A percentile compares a stretch with the other conserved stretches of the same genome.
phyloP scores from a whole-genome alignment of 2,329 filamentous ascomycete species.

The Pseudogymnoascus sp. region DNA sequence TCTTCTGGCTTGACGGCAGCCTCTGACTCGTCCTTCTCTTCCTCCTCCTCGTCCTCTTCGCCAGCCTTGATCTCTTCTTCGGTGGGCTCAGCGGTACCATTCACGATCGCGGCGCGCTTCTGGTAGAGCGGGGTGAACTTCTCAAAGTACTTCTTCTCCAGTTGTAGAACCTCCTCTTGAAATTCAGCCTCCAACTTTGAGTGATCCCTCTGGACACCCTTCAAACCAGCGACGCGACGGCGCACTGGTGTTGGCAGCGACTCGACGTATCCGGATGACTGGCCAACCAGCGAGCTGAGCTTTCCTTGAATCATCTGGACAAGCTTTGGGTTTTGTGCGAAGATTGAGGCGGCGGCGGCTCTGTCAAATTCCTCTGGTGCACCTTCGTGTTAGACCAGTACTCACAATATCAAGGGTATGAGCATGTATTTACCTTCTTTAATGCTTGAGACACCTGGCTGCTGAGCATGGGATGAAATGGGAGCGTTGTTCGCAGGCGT shows the following conservation, averaged over 20 bases:
- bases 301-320: conserved; percentile 98
- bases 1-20: conserved; percentile 44
- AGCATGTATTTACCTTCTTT: conserved; percentile 73
- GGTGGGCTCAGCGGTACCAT: conserved; percentile 77
- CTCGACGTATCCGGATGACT: conserved; percentile 96
- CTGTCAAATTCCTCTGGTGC: conserved; percentile 79
- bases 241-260: conserved; percentile 83
- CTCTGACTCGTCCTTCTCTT: conserved; percentile 47
- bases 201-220: conserved; percentile 98
- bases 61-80: conserved; percentile 82
- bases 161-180: conserved; percentile 93
- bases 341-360: conserved; percentile 79
- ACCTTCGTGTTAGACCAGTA: background rate
- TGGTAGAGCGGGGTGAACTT: conserved; percentile 97
- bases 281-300: conserved; percentile 84
- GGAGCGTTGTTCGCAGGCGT: conserved; percentile 92
- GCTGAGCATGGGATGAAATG: conserved; percentile 94
- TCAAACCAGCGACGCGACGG: conserved; percentile 87
- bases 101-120: conserved; percentile 89
- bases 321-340: conserved; percentile 90
- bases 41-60: conserved; percentile 69
- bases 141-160: conserved; percentile 99
- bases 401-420: background rate
- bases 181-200: conserved; percentile 97
- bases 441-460: conserved; percentile 89